Base-by-base conservation (phyloP, 192 early-diverging fungal genomes). In the Mortierella antarctica region DNA sequence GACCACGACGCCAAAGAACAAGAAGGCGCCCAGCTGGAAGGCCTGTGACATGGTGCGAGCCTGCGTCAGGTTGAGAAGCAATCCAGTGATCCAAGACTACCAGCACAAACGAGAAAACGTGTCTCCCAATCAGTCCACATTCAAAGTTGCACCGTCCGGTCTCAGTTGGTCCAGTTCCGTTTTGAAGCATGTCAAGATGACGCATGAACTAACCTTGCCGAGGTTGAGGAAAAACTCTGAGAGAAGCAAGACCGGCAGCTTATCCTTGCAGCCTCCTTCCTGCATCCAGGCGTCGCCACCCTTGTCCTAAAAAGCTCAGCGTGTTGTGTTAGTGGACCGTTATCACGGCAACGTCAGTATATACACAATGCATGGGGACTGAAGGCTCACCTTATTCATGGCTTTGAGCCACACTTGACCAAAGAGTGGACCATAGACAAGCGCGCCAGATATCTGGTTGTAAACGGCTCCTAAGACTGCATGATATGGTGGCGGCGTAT, bases 401-500 rank as follows among this genome's bases (percentile, higher is more conserved):
- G 77, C 77, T 39, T 80, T 50, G 21, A 71, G 40, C 77, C 77
- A 80, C 45, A 80, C 70, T 18, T 80, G 47, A 14, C 77, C 77
- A 58, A 80, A 80, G 39, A 80, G 59, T n/a, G 77, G 77, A n/a
- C 77, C 77, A 21, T 80, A 80, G 54, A 80, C 65, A 10, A 80
- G 51, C 15, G 77, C 70, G 0, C 77, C 77, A 56, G 77, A 17
- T 10, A 67, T 4, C 54, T 80, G 77, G 65, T 80, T 80, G 55
- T 80, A 72, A 15, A 80, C 45, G 44, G 62, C 70, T 46, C 77
- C 77, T 20, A 80, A 20, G 65, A 80, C 77, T 80, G 41, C 5
- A 52, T 4, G 31, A 40, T 10, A 65, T 4, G 17, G 12, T 21
- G 42, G 54, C 31, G 31, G 31, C 31, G 41, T 31, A 50, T 31